Evolutionary conservation across 164 flowering plant genomes (phyloP).

Genomic region (Liriodendron chinense): DNA sequence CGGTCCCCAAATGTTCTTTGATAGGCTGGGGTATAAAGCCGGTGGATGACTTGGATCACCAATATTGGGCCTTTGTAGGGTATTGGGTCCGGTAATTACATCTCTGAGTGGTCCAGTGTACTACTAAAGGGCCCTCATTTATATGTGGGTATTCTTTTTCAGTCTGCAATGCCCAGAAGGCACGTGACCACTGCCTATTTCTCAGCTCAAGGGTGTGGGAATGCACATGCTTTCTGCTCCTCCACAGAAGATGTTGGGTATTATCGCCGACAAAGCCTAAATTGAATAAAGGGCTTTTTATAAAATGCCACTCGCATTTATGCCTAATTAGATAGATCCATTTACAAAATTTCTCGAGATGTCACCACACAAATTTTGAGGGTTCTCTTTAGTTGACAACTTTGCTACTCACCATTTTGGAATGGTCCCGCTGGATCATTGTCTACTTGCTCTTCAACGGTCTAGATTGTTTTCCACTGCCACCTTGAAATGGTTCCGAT

Average conservation of each 20-base stretch:
- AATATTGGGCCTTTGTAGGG: background rate
- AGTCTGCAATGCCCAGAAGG: slow-evolving; percentile 10
- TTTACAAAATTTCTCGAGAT: no score
- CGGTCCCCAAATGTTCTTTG: background rate
- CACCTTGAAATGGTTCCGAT: no score
- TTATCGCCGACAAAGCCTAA: background rate
- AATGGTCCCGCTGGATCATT: no score
- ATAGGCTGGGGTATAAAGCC: background rate
- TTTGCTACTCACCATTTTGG: no score
- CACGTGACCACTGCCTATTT: slow-evolving; percentile 20
- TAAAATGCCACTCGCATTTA: no score
- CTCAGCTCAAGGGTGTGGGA: background rate
- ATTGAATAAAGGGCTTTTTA: background rate
- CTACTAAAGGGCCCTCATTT: background rate
- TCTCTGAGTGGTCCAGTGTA: background rate
- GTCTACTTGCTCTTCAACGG: no score
- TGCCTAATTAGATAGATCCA: no score
- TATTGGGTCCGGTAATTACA: background rate
- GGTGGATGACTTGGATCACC: background rate
- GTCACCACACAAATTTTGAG: no score
- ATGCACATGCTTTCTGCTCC: slow-evolving; percentile 10
- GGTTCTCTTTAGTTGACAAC: no score
- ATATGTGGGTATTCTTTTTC: background rate
- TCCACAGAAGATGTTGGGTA: slow-evolving; percentile 2
- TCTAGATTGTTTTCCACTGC: no score